Evolutionary conservation across 2,329 filamentous ascomycete species (phyloP).

Genomic region (Cryphonectria parasitica): DNA sequence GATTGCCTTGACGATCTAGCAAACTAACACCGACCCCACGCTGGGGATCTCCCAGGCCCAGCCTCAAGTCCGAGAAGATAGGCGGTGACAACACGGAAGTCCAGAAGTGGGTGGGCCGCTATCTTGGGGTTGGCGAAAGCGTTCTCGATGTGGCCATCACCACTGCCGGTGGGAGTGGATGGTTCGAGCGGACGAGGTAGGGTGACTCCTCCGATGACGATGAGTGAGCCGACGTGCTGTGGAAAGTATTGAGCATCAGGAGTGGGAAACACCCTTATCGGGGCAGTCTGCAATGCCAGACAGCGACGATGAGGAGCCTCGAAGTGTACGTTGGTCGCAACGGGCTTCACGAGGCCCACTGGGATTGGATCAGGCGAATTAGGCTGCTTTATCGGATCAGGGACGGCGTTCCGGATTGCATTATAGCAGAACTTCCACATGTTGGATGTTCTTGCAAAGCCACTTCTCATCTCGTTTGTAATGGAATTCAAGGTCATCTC

Average conservation of each 20-base stretch:
- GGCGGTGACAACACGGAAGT: constrained; percentile 79
- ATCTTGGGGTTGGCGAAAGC: constrained; percentile 94
- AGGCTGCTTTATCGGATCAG: not conserved
- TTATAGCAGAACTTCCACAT: not conserved
- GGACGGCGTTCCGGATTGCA: constrained; percentile 11
- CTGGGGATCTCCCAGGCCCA: constrained; percentile 60
- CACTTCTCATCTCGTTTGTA: constrained; percentile 5
- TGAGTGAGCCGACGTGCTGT: not conserved
- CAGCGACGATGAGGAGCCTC: not conserved
- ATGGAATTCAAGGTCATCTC: not conserved
- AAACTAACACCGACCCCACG: constrained; percentile 49
- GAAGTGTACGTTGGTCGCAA: not conserved
- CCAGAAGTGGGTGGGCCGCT: constrained; percentile 88
- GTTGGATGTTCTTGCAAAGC: constrained; percentile 1
- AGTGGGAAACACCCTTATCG: not conserved
- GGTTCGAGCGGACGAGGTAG: constrained; percentile 87
- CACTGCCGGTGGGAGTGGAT: constrained; percentile 83
- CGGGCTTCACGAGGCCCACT: not conserved
- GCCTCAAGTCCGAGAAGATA: constrained; percentile 85
- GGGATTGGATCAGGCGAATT: constrained; percentile 1
- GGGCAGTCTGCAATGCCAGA: not conserved
- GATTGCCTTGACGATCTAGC: not conserved
- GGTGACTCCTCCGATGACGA: not conserved
- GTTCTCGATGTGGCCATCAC: constrained; percentile 98
- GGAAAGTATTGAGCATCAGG: not conserved